These are phyloP conservation scores for Lotmaria passim DNA, from an alignment of 208 protist species.

Conservation along the genomic window DNA sequence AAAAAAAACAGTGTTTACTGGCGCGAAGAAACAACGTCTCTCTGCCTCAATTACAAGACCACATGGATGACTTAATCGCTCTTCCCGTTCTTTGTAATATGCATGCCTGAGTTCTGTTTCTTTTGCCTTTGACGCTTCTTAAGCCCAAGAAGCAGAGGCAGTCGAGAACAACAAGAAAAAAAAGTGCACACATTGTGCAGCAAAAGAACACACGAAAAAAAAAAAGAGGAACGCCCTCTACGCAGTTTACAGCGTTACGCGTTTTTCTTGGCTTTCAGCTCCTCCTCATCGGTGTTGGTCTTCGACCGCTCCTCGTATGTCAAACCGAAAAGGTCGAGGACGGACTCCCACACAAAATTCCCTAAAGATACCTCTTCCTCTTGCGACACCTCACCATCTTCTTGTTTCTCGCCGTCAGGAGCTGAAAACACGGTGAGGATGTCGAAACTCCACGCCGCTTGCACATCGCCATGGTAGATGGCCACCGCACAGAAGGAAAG, in stretches of 20 bases:
- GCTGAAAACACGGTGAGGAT: slow-evolving; percentile 28
- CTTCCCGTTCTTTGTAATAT: background rate
- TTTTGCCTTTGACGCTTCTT: background rate
- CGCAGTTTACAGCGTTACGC: slow-evolving; percentile 2
- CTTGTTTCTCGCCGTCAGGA: slow-evolving; percentile 7
- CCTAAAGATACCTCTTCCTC: slow-evolving; percentile 38
- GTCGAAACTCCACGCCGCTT: slow-evolving; percentile 58
- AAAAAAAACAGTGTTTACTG: no score
- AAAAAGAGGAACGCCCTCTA: background rate
- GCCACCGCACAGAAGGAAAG: slow-evolving; percentile 60
- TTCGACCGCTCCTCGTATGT: slow-evolving; percentile 29
- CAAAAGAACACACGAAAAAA: background rate
- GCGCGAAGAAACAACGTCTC: background rate
- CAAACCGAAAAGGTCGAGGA: slow-evolving; percentile 55
- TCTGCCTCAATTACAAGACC: no score
- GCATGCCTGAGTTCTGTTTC: background rate
- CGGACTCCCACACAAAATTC: slow-evolving; percentile 23
- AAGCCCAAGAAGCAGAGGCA: background rate
- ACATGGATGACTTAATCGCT: no score
- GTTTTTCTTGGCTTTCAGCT: slow-evolving; percentile 41
- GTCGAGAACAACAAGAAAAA: background rate
- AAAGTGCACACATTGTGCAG: background rate
- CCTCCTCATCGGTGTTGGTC: background rate
- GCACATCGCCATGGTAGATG: slow-evolving; percentile 69
- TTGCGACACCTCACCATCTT: slow-evolving; percentile 7